phyloP scores from a whole-genome alignment of 1,284 basidiomycete species.

The Polyporus tsugae region DNA sequence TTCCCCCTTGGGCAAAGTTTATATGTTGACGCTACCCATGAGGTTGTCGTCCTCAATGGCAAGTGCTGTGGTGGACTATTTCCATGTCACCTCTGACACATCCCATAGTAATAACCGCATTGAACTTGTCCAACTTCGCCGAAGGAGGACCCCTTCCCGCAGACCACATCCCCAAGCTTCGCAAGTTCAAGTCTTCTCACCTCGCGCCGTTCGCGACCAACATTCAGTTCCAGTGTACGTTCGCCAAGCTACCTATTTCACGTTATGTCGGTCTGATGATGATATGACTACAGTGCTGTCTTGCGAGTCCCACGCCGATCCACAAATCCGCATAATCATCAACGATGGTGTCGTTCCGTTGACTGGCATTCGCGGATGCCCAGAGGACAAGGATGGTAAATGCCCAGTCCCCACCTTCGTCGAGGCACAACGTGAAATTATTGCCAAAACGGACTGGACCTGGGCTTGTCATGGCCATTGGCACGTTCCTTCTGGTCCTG shows the following conservation, averaged over 20 bases:
- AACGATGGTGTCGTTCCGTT: conserved; percentile 92
- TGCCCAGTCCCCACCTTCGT: conserved; percentile 84
- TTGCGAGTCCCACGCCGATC: conserved; percentile 58
- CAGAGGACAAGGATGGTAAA: conserved; percentile 77
- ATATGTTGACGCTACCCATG: conserved; percentile 89
- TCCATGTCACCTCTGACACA: not conserved
- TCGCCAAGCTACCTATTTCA: conserved; percentile 16
- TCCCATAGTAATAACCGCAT: conserved; percentile 67
- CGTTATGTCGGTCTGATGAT: not conserved
- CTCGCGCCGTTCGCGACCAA: conserved; percentile 84
- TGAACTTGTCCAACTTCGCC: conserved; percentile 79
- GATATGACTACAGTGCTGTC: conserved; percentile 54
- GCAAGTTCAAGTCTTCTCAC: conserved; percentile 70
- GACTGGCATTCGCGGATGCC: conserved; percentile 78
- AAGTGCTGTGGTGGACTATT: conserved; percentile 29
- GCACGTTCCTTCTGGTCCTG: conserved; percentile 57
- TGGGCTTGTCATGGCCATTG: conserved; percentile 83
- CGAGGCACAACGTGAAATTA: conserved; percentile 70
- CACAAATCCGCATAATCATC: conserved; percentile 80
- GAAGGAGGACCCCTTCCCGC: conserved; percentile 73
- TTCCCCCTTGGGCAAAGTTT: conserved; percentile 86
- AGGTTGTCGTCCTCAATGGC: conserved; percentile 85
- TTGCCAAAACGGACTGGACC: conserved; percentile 75
- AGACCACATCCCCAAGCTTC: conserved; percentile 70
- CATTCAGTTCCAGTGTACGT: conserved; percentile 77